Percentiles rank a stretch among this genome's conserved stretches.
These are phyloP conservation scores for Naganishia vishniacii DNA, from an alignment of 768 basidiomycete genomes.

Conservation along the genomic window DNA sequence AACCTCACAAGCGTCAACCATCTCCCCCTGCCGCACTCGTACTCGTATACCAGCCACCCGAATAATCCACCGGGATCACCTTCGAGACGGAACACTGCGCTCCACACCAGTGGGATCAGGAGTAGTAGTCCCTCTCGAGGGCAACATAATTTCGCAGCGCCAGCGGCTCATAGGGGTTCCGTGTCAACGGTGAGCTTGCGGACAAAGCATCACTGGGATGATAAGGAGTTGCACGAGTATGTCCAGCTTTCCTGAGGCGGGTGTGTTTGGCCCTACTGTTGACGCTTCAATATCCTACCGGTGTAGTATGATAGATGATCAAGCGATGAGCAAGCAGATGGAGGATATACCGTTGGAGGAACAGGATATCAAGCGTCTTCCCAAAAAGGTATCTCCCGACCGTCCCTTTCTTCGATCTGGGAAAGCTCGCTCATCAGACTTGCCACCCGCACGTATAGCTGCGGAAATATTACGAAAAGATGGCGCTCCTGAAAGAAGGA, in stretches of 20 bases:
- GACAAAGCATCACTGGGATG: slow-evolving; percentile 9
- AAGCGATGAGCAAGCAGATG: slow-evolving; percentile 1
- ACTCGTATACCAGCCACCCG: not conserved
- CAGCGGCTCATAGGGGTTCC: not conserved
- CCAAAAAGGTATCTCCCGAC: slow-evolving; percentile 33
- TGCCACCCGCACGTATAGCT: slow-evolving; percentile 23
- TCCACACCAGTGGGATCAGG: not conserved
- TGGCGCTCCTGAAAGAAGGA: slow-evolving; percentile 36
- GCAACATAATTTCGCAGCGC: not conserved
- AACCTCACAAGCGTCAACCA: slow-evolving; percentile 7
- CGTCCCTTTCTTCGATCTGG: too few relatives aligned
- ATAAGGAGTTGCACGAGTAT: slow-evolving; percentile 21
- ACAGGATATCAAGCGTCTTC: slow-evolving; percentile 37
- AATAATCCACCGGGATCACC: not conserved
- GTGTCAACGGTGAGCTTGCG: not conserved
- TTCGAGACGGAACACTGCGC: not conserved
- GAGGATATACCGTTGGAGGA: slow-evolving; percentile 34
- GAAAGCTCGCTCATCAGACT: too few relatives aligned
- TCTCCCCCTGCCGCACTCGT: not conserved
- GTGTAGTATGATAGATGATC: slow-evolving; percentile 22
- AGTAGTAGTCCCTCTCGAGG: not conserved
- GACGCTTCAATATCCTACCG: not conserved
- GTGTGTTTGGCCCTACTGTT: too few relatives aligned
- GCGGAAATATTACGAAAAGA: slow-evolving; percentile 41
- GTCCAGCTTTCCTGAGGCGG: not conserved